A percentile compares a stretch with the other conserved stretches of the same genome.
Conservation (phyloP, 345 rosid species). For the Aegle marmelos region DNA sequence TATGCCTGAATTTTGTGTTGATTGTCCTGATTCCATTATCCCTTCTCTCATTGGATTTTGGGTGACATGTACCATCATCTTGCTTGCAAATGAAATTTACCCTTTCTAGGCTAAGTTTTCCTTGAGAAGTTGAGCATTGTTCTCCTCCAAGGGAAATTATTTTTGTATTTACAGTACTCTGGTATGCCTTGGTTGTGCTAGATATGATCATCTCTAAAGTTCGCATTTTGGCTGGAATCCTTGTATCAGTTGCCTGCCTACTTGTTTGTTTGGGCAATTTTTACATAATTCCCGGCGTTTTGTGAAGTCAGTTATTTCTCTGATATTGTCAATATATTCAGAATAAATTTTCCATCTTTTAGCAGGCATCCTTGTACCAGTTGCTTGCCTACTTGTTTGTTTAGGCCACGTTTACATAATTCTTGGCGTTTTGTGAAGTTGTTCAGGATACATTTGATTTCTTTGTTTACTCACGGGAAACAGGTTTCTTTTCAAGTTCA, state of each 20-base stretch:
- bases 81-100: background rate
- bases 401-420: background rate
- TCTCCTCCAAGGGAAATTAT: background rate
- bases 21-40: background rate
- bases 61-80: background rate
- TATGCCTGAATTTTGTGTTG: background rate
- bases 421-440: background rate
- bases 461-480: slow-evolving; percentile 5
- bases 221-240: background rate
- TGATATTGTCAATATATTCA: background rate
- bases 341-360: background rate
- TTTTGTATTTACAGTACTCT: background rate
- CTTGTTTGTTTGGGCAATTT: background rate
- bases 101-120: background rate
- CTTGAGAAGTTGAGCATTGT: no score
- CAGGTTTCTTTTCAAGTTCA: slow-evolving; percentile 79
- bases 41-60: background rate
- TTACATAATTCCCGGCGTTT: background rate
- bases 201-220: background rate
- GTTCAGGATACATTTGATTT: background rate
- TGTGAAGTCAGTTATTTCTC: background rate
- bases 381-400: background rate
- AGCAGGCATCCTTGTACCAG: background rate
- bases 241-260: background rate
- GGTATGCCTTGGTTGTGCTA: background rate